Evolutionary conservation across 2,329 filamentous ascomycete species (phyloP), one percentile per base, ranked within the genome.

Genomic region (Aureobasidium leucospermi): DNA sequence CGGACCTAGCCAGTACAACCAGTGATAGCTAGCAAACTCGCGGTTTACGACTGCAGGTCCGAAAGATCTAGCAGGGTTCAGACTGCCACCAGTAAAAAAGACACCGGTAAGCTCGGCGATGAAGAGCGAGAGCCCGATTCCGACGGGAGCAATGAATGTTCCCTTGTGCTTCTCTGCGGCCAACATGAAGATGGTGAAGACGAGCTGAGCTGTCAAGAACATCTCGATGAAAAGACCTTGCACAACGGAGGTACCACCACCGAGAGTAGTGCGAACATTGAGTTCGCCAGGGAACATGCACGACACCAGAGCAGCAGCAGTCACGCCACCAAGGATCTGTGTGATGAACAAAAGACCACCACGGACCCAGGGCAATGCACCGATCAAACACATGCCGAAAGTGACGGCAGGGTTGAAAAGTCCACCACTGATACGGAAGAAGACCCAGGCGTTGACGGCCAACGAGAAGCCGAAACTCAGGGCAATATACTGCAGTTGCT

Each of bases 51-150:
- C 67, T 38, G 65, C 65, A 47, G 63, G 70, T 16, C 70, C 71
- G 61, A 73, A 72, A 0, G 68, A 70, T 39, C 71, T 64, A 6
- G 70, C 70, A 19, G 71, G 71, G 60, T 73, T 73, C 28, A 73
- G 63, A 55, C 65, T 68, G 55, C 67, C 63, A 46, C 65, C 62
- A 5, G 53, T 57, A 19, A 74, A 79, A 62, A 69, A 76, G 1
- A 78, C 75, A 34, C 60, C 57, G 13, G 48, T 60, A 51, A 80
- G 66, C 61, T 79, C 75, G 31, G 75, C 73, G 49, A 79, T 71
- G 67, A 79, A 80, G 0, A 79, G 70, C 42, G 75, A 68, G 32
- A 78, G 70, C 3, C 76, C 76, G 57, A 78, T 78, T 16, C 62
- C 61, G 36, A 75, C 67, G 5, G 73, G 73, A 6, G 75, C 75